phyloP scores from a whole-genome alignment of 176 grass and related monocot species.

The Alloteropsis semialata region DNA sequence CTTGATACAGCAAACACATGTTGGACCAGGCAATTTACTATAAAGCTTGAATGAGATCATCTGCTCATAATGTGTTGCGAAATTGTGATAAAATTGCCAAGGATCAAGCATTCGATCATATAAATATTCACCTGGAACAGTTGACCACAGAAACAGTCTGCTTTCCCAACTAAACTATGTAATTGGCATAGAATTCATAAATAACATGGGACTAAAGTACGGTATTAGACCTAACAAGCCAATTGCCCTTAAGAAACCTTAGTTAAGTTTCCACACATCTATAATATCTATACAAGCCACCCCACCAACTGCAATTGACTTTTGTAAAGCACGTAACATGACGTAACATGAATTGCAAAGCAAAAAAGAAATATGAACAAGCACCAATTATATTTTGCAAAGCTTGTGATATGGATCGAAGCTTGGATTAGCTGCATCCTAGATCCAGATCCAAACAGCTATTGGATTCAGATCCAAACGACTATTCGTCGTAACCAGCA shows the following conservation, averaged over 20 bases:
- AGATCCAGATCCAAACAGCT: constrained; percentile 13
- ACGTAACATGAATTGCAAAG: background rate
- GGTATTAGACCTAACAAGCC: background rate
- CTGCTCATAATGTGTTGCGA: background rate
- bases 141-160: background rate
- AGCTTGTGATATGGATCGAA: background rate
- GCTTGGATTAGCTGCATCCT: background rate
- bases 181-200: background rate
- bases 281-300: background rate
- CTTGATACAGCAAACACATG: background rate
- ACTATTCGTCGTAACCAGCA: background rate
- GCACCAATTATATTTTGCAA: background rate
- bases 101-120: background rate
- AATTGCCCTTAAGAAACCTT: background rate
- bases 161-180: background rate
- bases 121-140: background rate
- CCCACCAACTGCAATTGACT: background rate
- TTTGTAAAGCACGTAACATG: background rate
- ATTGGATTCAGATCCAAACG: background rate
- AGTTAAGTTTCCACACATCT: background rate
- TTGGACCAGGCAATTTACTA: background rate
- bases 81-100: background rate
- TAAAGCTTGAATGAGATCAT: background rate
- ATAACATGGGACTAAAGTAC: background rate
- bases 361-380: background rate